Conservation (phyloP, 805 yeast genomes). For the Cyberlindnera mrakii region DNA sequence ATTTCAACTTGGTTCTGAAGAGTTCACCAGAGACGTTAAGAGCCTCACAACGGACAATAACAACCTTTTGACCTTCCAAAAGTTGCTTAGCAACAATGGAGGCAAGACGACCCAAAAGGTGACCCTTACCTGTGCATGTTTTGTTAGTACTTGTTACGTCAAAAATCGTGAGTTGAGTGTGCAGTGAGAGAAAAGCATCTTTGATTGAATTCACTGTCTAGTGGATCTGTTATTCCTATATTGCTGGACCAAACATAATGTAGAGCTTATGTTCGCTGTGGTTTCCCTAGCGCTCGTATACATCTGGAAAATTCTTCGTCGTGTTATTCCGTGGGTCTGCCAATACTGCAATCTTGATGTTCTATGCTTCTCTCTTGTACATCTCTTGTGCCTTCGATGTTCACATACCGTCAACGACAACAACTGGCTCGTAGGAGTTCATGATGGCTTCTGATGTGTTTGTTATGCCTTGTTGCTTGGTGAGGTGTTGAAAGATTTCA, state of each 20-base stretch:
- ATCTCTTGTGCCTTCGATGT: background rate
- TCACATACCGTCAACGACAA: conserved; percentile 90
- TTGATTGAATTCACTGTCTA: background rate
- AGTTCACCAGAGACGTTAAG: conserved; percentile 99
- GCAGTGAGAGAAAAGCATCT: background rate
- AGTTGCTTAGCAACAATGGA: conserved; percentile 97
- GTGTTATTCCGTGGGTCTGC: no score
- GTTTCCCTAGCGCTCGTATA: background rate
- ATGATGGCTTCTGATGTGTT: conserved; percentile 22
- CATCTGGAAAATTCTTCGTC: conserved; percentile 1
- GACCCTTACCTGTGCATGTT: conserved; percentile 74
- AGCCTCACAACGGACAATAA: conserved; percentile 95
- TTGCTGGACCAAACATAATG: background rate
- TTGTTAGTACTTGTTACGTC: conserved; percentile 17
- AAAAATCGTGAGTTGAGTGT: background rate
- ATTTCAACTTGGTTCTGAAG: conserved; percentile 99
- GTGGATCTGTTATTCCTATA: background rate
- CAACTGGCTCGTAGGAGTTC: conserved; percentile 86
- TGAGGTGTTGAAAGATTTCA: conserved; percentile 14
- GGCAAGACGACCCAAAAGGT: conserved; percentile 99
- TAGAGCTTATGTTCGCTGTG: background rate
- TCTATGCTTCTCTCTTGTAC: background rate
- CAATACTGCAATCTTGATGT: background rate
- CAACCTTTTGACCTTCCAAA: conserved; percentile 96
- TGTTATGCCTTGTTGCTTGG: background rate